A percentile compares a stretch with the other conserved stretches of the same genome.
Evolutionary conservation across 176 grass and related monocot species (phyloP).

Genomic region (Olyra latifolia): DNA sequence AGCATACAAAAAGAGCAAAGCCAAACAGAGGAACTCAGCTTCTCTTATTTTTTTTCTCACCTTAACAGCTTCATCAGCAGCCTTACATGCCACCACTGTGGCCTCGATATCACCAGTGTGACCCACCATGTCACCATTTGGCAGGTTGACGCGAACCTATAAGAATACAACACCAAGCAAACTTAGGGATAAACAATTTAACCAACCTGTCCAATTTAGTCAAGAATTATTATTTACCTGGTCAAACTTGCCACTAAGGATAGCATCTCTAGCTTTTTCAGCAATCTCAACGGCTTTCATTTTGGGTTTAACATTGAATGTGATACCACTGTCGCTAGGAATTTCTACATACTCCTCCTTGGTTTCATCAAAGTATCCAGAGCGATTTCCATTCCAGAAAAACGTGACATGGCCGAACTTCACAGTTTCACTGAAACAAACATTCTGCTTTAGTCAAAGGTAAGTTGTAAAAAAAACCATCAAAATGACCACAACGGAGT

Average conservation of each 20-base stretch:
- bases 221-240: slow-evolving; percentile 57
- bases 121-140: slow-evolving; percentile 97
- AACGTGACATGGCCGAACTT: slow-evolving; percentile 99
- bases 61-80: slow-evolving; percentile 93
- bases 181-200: background rate
- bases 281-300: slow-evolving; percentile 98
- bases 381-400: slow-evolving; percentile 99
- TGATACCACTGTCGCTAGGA: slow-evolving; percentile 94
- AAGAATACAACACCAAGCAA: slow-evolving; percentile 16
- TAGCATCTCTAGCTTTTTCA: slow-evolving; percentile 78
- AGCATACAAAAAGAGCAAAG: no score
- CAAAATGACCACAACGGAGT: no score
- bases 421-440: slow-evolving; percentile 71
- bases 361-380: slow-evolving; percentile 79
- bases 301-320: slow-evolving; percentile 92
- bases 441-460: no score
- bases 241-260: slow-evolving; percentile 88
- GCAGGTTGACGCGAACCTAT: slow-evolving; percentile 93
- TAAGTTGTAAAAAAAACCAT: no score
- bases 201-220: background rate
- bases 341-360: slow-evolving; percentile 95
- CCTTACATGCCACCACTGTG: slow-evolving; percentile 91
- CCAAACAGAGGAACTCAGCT: no score
- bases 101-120: slow-evolving; percentile 99
- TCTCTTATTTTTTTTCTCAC: slow-evolving; percentile 27